Base-by-base conservation (phyloP, 345 rosid genomes). In the Salix koriyanagi region DNA sequence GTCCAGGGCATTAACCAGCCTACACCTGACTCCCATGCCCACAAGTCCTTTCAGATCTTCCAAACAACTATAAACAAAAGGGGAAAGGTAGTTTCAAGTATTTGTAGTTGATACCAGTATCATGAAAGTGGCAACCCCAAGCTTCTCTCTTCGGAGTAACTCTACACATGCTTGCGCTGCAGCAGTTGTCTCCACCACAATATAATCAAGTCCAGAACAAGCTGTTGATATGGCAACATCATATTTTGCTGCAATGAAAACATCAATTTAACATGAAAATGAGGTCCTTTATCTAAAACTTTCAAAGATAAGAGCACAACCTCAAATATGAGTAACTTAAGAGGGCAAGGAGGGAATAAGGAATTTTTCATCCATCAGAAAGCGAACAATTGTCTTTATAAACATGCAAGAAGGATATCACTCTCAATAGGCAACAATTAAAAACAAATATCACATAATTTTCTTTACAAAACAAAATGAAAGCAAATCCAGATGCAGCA, bases 201-300 rank as follows among this genome's bases (percentile, higher is more conserved):
- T 87, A 82, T 87, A 90, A 77, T 93, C 99, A 80, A 96, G 98
- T 56, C 97, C 98, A 37, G 89, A 85, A 74, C 99, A 96, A 42
- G 98, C 98, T 25, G 98, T 96, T 71, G 99, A 96, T 84, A 96
- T 80, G 37, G 99, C 98, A 78, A 93, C 91, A 84, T 96, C 98
- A 67, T 92, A 96, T 79, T 93, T 96, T 69, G 96, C 99, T 96
- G 97, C 89, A 81, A 83, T 58, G 75, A 76, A 15, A 81, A 76
- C 10, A 12, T 46, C 50, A 75, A 54, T 12, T 74, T 52, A 60
- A 28, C 16, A 67, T 52, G 21, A 46, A 32, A 7, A 42, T 42
- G 23, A 60, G 65, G 12, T 4, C 8, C 34, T 25, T 50, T 13
- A 60, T 69, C 65, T 18, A 42, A 46, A 34, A 11, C 39, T 15